These are phyloP conservation scores for Berberis vulgaris DNA, from an alignment of 164 flowering plant species.

Conservation along the genomic window DNA sequence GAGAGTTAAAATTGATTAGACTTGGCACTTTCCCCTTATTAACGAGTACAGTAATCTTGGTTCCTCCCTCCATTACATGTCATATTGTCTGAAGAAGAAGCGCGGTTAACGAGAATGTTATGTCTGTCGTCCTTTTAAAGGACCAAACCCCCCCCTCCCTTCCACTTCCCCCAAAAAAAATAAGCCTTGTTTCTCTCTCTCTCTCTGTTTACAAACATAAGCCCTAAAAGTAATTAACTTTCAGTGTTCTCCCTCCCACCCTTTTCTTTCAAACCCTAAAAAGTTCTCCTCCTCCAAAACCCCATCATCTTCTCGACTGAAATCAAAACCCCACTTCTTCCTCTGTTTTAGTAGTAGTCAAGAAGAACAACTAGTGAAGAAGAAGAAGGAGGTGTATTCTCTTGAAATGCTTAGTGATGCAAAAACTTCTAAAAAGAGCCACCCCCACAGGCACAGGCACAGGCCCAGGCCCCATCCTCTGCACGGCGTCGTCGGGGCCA, in stretches of 20 bases:
- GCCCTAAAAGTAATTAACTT: slow-evolving; percentile 3
- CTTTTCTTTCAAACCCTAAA: slow-evolving; percentile 1
- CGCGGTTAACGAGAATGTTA: too few species aligned
- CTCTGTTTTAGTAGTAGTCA: too few species aligned
- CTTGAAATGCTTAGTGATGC: slow-evolving; percentile 48
- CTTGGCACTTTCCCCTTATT: too few species aligned
- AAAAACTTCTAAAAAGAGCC: slow-evolving; percentile 47
- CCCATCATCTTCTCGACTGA: not conserved
- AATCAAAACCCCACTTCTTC: too few species aligned
- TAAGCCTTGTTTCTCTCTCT: not conserved
- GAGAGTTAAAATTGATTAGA: too few species aligned
- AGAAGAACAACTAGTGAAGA: too few species aligned
- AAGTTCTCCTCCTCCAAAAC: not conserved
- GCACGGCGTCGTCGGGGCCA: slow-evolving; percentile 10
- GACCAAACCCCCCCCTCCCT: not conserved
- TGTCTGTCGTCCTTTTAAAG: too few species aligned
- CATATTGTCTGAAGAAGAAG: too few species aligned
- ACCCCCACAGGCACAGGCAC: slow-evolving; percentile 29
- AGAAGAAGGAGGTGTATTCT: too few species aligned
- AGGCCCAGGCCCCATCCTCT: slow-evolving; percentile 18
- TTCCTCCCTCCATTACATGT: too few species aligned
- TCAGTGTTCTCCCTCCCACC: too few species aligned
- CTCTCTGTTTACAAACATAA: slow-evolving; percentile 1
- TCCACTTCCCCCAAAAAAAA: slow-evolving; percentile 6
- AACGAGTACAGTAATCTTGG: too few species aligned